phyloP scores from a whole-genome alignment of 2,329 filamentous ascomycete species.

The Exophiala sp. region DNA sequence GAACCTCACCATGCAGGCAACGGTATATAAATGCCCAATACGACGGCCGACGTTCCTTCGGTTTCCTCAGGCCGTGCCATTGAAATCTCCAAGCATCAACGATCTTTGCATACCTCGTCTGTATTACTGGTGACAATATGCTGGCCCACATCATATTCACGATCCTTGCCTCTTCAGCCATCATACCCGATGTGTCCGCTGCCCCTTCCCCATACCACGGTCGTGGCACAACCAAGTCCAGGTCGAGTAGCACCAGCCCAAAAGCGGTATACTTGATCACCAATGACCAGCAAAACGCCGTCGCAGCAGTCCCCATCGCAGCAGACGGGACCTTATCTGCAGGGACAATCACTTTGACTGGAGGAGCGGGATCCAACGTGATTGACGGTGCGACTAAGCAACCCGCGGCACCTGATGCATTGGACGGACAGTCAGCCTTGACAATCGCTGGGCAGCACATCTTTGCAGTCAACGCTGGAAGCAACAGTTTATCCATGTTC shows the following conservation, averaged over 20 bases:
- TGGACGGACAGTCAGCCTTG: constrained; percentile 52
- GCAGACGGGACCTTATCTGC: constrained; percentile 46
- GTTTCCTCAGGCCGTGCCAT: too few relatives aligned
- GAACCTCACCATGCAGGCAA: too few relatives aligned
- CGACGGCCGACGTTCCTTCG: too few relatives aligned
- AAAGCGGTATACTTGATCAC: constrained; percentile 57
- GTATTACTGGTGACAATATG: too few relatives aligned
- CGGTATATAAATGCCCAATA: too few relatives aligned
- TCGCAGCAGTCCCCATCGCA: constrained; percentile 51
- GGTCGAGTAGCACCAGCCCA: neutral
- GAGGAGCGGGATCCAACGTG: constrained; percentile 45
- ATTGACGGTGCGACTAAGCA: constrained; percentile 38
- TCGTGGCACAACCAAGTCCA: neutral
- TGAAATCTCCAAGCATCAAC: too few relatives aligned
- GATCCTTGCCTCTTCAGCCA: neutral
- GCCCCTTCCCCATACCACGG: neutral
- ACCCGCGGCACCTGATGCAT: constrained; percentile 48
- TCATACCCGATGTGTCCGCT: neutral
- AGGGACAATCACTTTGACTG: constrained; percentile 45
- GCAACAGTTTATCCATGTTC: constrained; percentile 40
- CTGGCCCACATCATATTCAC: too few relatives aligned
- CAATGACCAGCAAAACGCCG: constrained; percentile 50
- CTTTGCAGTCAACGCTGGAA: constrained; percentile 37
- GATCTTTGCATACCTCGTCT: too few relatives aligned
- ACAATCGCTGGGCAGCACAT: constrained; percentile 42